Base-by-base conservation (phyloP, 176 grass and related monocot genomes). In the Rhynchospora tenuis region DNA sequence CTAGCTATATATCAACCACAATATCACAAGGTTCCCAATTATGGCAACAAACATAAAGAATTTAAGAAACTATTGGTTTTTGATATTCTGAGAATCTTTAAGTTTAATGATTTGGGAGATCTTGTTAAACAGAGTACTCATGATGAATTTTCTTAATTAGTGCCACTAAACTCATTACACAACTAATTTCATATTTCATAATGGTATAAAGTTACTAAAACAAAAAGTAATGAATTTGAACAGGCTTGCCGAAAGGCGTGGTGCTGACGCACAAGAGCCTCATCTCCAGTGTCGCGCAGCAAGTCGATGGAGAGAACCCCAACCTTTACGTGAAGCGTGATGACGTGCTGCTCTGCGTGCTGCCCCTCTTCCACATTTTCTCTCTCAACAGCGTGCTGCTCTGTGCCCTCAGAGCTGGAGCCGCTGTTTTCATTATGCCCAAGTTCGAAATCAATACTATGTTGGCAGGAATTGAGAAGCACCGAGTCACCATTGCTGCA, bases 311-410 rank as follows among this genome's bases (percentile, higher is more conserved):
- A 27, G 88, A 87, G 22, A 87, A 87, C 42, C 85, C 85, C 5
- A 90, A 90, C 65, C 26, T 90, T 6, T 64, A 86, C 61, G 9
- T 89, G 17, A 86, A 55, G 17, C 17, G 11, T 0, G 80, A 73
- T 3, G 88, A 90, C 81, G 80, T 87, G 62, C 48, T 84, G 28
- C 88, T 90, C 13, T 90, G 88, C 65, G 85, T 90, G 23, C 85
- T 90, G 17, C 88, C 88, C 1, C 19, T 90, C 13, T 90, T 90
- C 75, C 88, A 90, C 54, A 90, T 90, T 10, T 90, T 90, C 81
- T 68, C 85, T 0, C 75, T 90, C 19, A 90, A 90, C 64, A 84
- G 73, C 7, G 85, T 90, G 9, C 28, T 90, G 60, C 73, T 90
- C 0, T 90, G 85, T 14, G 46, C 88, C 1, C 81, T 90, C 63